Base-by-base conservation (phyloP, 768 basidiomycete species). In the Exsudoporus frostii region DNA sequence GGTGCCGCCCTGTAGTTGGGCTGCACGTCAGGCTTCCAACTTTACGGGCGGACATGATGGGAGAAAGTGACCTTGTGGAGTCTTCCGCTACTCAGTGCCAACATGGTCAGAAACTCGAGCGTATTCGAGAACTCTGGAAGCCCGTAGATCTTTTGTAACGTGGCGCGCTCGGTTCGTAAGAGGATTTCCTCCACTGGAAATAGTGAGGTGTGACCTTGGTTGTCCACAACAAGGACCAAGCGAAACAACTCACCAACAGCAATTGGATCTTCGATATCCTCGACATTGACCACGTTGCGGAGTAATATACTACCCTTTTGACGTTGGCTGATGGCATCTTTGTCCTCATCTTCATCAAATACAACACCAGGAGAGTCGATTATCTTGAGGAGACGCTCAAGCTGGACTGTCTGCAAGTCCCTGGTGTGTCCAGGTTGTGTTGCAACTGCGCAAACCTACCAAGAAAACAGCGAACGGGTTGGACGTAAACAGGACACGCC, bases 301-400 rank as follows among this genome's bases (percentile, higher is more conserved):
- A 97, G 76, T 29, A 97, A 76, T 14, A 95, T 76, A 60, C 84
- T 86, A 5, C 70, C 73, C 48, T 70, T 76, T 27, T 65, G 68
- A 22, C 77, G 76, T 50, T 82, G 84, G 22, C 68, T 73, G 41
- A 71, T 70, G 70, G 80, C 58, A 33, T 66, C 70, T 45, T 76
- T 71, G 44, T 76, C 66, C 44, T 84, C 79, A 51, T 89, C 84
- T 51, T 92, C 90, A 55, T 94, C 92, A 60, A 97, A 92, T 2
- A 99, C 90, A n/a, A 98, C 93, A 55, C 96, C 97, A 1, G 97
- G 96, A 34, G 94, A 98, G 71, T 98, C 97, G 7, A 98, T 79
- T 33, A 98, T 86, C 51, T 87, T 84, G 64, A 99, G 79, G 1
- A 94, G 93, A 40, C 93, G 90, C 68, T 98, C 96, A 4, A 99